Conservation (phyloP, 257 asterid genomes). For the Primulina eburnea region DNA sequence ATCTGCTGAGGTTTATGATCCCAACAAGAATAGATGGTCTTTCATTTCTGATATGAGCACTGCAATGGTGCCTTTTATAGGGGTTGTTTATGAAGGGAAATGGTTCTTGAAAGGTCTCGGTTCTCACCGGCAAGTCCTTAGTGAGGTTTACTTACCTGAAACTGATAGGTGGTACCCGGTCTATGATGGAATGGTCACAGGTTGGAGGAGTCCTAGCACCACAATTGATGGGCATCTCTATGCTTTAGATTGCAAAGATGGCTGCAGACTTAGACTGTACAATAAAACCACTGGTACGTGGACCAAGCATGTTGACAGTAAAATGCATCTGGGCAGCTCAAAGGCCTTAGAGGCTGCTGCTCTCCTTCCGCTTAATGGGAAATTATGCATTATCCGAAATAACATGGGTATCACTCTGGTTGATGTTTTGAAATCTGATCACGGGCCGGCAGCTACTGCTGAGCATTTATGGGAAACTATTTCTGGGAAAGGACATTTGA, state of each 20-base stretch:
- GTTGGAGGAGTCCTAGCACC: slow-evolving; percentile 44
- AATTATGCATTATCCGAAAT: slow-evolving; percentile 39
- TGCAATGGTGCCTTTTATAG: slow-evolving; percentile 42
- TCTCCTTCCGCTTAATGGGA: slow-evolving; percentile 36
- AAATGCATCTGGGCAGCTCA: slow-evolving; percentile 41
- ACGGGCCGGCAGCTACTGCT: slow-evolving; percentile 18
- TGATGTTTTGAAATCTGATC: slow-evolving; percentile 34
- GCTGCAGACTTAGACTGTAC: slow-evolving; percentile 39
- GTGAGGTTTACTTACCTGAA: slow-evolving; percentile 38
- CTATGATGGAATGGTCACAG: slow-evolving; percentile 39
- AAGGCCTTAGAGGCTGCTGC: slow-evolving; percentile 44
- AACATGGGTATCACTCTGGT: slow-evolving; percentile 41
- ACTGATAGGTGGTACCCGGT: slow-evolving; percentile 32
- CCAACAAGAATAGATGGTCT: slow-evolving; percentile 41
- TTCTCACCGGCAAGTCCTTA: slow-evolving; percentile 38
- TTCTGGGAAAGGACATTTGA: slow-evolving; percentile 40
- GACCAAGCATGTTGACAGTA: slow-evolving; percentile 37
- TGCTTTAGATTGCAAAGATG: slow-evolving; percentile 39
- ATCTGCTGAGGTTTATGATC: slow-evolving; percentile 47
- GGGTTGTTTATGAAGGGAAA: slow-evolving; percentile 41
- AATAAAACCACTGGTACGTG: slow-evolving; percentile 39
- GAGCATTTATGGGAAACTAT: slow-evolving; percentile 43
- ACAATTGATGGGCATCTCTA: slow-evolving; percentile 32
- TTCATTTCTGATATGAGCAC: slow-evolving; percentile 44
- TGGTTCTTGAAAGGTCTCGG: slow-evolving; percentile 46